A percentile compares a stretch with the other conserved stretches of the same genome.
These are phyloP conservation scores for Zygoascus flipseniorum DNA, from an alignment of 805 yeast species.

Conservation along the genomic window DNA sequence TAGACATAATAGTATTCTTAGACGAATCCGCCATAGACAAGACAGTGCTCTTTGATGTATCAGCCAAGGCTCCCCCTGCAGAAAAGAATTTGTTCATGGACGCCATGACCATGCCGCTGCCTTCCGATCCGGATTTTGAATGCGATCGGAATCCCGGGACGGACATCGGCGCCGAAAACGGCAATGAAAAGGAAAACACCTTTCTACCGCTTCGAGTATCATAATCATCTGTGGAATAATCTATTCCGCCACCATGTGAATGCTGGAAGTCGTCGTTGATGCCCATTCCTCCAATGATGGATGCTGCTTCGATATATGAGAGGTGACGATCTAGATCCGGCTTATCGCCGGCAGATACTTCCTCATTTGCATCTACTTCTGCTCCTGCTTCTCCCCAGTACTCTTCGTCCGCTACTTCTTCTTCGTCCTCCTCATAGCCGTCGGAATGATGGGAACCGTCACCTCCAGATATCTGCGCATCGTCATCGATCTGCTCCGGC, in stretches of 20 bases:
- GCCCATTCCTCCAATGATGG: conserved; percentile 1
- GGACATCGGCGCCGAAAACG: neutral
- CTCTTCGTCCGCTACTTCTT: neutral
- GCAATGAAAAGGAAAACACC: neutral
- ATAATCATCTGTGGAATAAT: neutral
- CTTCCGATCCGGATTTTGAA: neutral
- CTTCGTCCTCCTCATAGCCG: neutral
- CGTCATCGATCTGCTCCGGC: too few relatives aligned
- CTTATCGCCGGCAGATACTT: neutral
- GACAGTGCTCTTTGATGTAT: neutral
- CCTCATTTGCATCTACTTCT: neutral
- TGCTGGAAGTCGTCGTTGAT: neutral
- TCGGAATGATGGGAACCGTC: neutral
- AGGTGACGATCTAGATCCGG: neutral
- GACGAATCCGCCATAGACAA: neutral
- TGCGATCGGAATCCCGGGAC: neutral
- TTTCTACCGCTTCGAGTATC: neutral
- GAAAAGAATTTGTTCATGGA: conserved; percentile 10
- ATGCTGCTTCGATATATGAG: neutral
- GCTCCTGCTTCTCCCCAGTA: neutral
- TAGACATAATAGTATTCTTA: neutral
- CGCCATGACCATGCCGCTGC: conserved; percentile 5
- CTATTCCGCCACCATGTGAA: neutral
- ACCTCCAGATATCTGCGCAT: too few relatives aligned
- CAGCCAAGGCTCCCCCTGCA: conserved; percentile 9